A percentile compares a stretch with the other conserved stretches of the same genome.
Conservation (phyloP, 495 filamentous ascomycete genomes). For the Penicillium mononematosum region DNA sequence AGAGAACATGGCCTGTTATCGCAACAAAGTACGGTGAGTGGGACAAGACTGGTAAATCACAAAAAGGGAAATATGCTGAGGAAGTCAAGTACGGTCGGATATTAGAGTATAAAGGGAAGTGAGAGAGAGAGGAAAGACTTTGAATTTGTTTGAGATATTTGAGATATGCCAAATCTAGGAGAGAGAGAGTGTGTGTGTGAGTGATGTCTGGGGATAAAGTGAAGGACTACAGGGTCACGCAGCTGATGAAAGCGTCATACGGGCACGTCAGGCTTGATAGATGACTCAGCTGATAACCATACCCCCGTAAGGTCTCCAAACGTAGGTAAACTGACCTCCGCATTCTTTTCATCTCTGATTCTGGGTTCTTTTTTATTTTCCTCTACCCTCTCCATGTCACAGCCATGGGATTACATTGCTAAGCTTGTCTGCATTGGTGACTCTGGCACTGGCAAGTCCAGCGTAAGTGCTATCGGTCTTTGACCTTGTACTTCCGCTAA, state of each 20-base stretch:
- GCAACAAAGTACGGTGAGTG: slow-evolving; percentile 18
- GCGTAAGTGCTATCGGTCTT: slow-evolving; percentile 42
- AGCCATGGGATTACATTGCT: slow-evolving; percentile 96
- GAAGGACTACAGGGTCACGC: slow-evolving; percentile 18
- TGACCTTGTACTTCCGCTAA: slow-evolving; percentile 11
- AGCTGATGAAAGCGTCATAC: slow-evolving; percentile 41
- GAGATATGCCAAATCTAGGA: slow-evolving; percentile 9
- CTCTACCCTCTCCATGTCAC: slow-evolving; percentile 57
- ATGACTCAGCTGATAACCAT: slow-evolving; percentile 41
- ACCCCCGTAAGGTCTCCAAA: background rate
- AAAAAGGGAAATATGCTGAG: slow-evolving; percentile 6
- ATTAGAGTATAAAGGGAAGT: background rate
- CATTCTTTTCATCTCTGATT: slow-evolving; percentile 13
- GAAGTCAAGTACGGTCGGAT: slow-evolving; percentile 3
- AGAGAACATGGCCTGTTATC: slow-evolving; percentile 75
- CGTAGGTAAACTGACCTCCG: slow-evolving; percentile 7
- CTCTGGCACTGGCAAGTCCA: slow-evolving; percentile 88
- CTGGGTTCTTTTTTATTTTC: slow-evolving; percentile 11
- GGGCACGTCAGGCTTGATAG: slow-evolving; percentile 41
- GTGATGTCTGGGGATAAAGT: slow-evolving; percentile 5
- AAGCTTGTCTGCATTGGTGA: slow-evolving; percentile 98
- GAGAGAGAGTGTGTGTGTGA: background rate
- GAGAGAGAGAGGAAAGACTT: background rate
- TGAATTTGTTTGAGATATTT: slow-evolving; percentile 7
- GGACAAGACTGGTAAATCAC: slow-evolving; percentile 18